Evolutionary conservation across 176 grass and related monocot species (phyloP), one percentile per base, ranked within the genome.

Genomic region (Metroxylon sagu): DNA sequence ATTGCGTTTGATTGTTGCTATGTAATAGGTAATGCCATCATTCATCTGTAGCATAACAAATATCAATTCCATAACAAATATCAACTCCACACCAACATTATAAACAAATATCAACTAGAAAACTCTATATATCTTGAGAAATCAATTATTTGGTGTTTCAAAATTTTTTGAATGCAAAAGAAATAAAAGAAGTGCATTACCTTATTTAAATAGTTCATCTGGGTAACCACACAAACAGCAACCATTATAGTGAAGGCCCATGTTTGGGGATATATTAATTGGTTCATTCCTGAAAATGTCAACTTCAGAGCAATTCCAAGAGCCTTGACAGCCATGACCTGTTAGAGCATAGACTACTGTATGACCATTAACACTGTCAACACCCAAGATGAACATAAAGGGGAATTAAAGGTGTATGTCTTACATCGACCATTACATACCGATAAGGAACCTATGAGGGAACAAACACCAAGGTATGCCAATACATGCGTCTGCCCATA

Each of bases 121-220:
- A 43, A 14, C 10, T 43, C 8, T 43, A 12, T 43, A 43, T 29
- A 29, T 43, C 7, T 43, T 43, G 35, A 43, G 35, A 43, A 43
- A 43, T 43, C 35, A 43, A 43, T 43, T 43, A 12, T 43, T 12
- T 17, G 15, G 53, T 6, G 61, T 57, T 17, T 5, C 56, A 76
- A 39, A 58, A 65, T 14, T 61, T 1, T 26, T 39, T 49, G 60
- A n/a, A 18, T 56, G 48, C 7, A 69, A 31, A 25, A 69, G 48
- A 6, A 53, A 70, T 5, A 49, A 2, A 6, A 2, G 53, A 59
- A 67, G n/a, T 6, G 59, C 17, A 75, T 70, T 76, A 89, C 85
- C 79, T 89, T 95, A 67, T 95, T 89, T 70, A 95, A 65, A 75
- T 95, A 95, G 74, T 95, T 95, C 67, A 95, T 95, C 59, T 89